Conservation (phyloP, 352 stramenopile species). For the Phytophthora citrophthora region DNA sequence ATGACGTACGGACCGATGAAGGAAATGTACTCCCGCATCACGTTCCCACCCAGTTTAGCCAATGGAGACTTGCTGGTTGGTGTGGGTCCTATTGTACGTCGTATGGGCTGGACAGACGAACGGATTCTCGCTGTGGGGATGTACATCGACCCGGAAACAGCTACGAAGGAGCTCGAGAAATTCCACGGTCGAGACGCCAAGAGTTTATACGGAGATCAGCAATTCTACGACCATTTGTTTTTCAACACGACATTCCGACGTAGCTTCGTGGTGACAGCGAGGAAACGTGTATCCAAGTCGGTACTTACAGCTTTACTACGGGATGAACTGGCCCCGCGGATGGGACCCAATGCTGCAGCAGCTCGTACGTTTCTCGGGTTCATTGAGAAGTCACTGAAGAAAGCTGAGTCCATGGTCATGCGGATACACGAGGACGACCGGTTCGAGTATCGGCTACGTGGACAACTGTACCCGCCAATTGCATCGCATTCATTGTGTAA, state of each 20-base stretch:
- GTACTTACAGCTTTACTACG: conserved; percentile 69
- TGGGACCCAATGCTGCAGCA: conserved; percentile 58
- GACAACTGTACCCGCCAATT: conserved; percentile 75
- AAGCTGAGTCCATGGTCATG: conserved; percentile 83
- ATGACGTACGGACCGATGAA: conserved; percentile 78
- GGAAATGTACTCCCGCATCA: conserved; percentile 79
- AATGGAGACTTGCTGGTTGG: conserved; percentile 80
- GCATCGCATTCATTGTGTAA: conserved; percentile 70
- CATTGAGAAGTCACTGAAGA: conserved; percentile 84
- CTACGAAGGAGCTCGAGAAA: conserved; percentile 55
- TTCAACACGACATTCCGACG: conserved; percentile 68
- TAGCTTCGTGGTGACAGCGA: conserved; percentile 77
- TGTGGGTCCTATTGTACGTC: conserved; percentile 75
- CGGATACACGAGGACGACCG: conserved; percentile 64
- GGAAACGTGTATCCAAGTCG: conserved; percentile 83
- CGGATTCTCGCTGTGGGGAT: conserved; percentile 79
- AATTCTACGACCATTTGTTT: conserved; percentile 76
- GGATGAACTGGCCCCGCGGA: conserved; percentile 73
- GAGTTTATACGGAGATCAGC: conserved; percentile 74
- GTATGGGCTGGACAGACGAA: conserved; percentile 85
- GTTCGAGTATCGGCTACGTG: conserved; percentile 76
- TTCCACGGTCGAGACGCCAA: conserved; percentile 63
- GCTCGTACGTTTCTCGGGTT: conserved; percentile 72
- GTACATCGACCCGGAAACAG: conserved; percentile 77
- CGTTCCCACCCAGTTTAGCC: conserved; percentile 75